Conservation (phyloP, 163 green algal species). For the Trebouxia gelatinosa region DNA sequence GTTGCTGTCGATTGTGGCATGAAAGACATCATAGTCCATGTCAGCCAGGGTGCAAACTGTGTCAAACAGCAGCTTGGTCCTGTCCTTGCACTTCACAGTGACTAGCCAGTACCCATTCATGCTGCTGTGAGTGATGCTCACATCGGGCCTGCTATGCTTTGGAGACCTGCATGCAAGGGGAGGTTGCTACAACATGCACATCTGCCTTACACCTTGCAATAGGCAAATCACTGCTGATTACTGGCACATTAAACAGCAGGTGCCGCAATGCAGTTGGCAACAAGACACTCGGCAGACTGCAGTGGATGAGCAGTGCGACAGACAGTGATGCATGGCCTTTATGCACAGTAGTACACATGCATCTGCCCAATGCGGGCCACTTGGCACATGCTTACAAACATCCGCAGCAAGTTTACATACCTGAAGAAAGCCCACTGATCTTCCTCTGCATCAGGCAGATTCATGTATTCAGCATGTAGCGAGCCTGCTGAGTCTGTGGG, state of each 20-base stretch:
- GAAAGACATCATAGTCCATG: slow-evolving; percentile 94
- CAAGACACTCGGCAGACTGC: no score
- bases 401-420: no score
- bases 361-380: no score
- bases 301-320: no score
- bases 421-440: slow-evolving; percentile 7
- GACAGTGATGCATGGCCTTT: no score
- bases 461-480: slow-evolving; percentile 28
- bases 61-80: slow-evolving; percentile 97
- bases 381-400: no score
- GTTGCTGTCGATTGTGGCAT: slow-evolving; percentile 85
- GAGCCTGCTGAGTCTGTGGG: slow-evolving; percentile 29
- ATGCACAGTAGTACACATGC: no score
- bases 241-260: background rate
- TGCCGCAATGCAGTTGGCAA: background rate
- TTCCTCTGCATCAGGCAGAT: slow-evolving; percentile 14
- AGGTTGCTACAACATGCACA: no score
- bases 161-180: slow-evolving; percentile 42
- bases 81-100: slow-evolving; percentile 82
- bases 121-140: slow-evolving; percentile 69
- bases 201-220: no score
- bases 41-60: slow-evolving; percentile 90
- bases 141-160: slow-evolving; percentile 62
- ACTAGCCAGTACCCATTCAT: slow-evolving; percentile 90
- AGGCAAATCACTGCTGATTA: no score